Evolutionary conservation across 139 green algal species (phyloP), one percentile per base, ranked within the genome.

Genomic region (Astrephomene gubernaculifera): DNA sequence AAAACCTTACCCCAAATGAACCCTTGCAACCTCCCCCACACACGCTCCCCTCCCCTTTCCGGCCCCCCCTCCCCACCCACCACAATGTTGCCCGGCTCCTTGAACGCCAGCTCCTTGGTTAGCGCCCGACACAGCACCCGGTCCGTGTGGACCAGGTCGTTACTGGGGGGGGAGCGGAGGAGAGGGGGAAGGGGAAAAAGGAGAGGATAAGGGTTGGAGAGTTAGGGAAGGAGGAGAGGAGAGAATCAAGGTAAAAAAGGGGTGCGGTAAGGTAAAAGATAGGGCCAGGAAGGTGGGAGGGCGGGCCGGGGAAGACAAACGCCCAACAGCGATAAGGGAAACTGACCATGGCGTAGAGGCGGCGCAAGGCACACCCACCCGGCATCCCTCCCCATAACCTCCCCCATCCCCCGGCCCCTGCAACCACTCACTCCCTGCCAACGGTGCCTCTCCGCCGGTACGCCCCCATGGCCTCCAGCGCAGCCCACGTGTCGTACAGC

Each of bases 91-190:
- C 57, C 74, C 10, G 54, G 8, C 14, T 71, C 35, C 8, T 31
- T 39, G 38, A 41, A 72, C n/a, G 33, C 6, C 60, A 53, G 10
- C 38, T 63, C 76, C 29, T 72, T 83, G 14, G 4, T 25, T 7
- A 83, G 19, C 6, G 61, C 76, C 60, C 33, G 22, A 2, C 17
- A 8, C 39, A 83, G 27, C n/a, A 61, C 60, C 31, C n/a, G 17
- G 41, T 83, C 60, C 41, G 45, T 53, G 1, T 33, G 60, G 19
- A 83, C 76, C 14, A 72, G 76, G 60, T 83, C 76, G 60, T 83
- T 83, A n/a, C 76, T 83, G 76, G 29, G 24, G 33, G 22, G 5
- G 4, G n/a, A 31, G 71, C 0, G 6, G 71, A 31, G n/a, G 0
- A 35, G 70, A 24, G 35, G 0, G 35, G 35, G 72, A 17, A 54